phyloP scores from a whole-genome alignment of 371 early-diverging fungal species.

The Batkoa obscura region DNA sequence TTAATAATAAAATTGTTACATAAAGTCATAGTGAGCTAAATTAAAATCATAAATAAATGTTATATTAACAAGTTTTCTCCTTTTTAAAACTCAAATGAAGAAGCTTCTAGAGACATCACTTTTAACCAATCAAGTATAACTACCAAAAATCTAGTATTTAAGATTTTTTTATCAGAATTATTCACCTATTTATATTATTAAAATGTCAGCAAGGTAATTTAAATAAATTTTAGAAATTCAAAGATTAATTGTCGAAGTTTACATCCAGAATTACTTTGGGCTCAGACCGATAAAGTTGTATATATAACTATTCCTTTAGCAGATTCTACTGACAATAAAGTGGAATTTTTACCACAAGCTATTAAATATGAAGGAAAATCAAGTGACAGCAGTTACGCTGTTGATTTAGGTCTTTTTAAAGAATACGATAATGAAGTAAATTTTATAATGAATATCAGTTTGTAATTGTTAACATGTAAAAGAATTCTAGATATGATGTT shows the following conservation, averaged over 20 bases:
- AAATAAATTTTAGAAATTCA: background rate
- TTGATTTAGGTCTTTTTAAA: conserved; percentile 51
- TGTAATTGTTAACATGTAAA: conserved; percentile 2
- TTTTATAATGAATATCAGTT: background rate
- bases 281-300: conserved; percentile 63
- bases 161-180: too few relatives aligned
- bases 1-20: too few relatives aligned
- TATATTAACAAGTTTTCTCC: too few relatives aligned
- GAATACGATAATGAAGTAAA: conserved; percentile 52
- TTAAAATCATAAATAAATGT: too few relatives aligned
- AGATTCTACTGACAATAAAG: conserved; percentile 42
- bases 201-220: background rate
- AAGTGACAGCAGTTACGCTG: conserved; percentile 47
- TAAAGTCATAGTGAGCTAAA: too few relatives aligned
- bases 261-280: conserved; percentile 75
- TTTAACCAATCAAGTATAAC: too few relatives aligned
- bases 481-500: conserved; percentile 44
- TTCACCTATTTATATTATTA: background rate
- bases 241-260: conserved; percentile 6
- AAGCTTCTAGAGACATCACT: too few relatives aligned
- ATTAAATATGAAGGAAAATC: conserved; percentile 43
- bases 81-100: too few relatives aligned
- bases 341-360: conserved; percentile 28
- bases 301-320: conserved; percentile 69
- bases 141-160: too few relatives aligned